Percentiles rank a stretch among this genome's conserved stretches.
phyloP scores from a whole-genome alignment of 2,329 filamentous ascomycete species.

The Aureobasidium sp. region DNA sequence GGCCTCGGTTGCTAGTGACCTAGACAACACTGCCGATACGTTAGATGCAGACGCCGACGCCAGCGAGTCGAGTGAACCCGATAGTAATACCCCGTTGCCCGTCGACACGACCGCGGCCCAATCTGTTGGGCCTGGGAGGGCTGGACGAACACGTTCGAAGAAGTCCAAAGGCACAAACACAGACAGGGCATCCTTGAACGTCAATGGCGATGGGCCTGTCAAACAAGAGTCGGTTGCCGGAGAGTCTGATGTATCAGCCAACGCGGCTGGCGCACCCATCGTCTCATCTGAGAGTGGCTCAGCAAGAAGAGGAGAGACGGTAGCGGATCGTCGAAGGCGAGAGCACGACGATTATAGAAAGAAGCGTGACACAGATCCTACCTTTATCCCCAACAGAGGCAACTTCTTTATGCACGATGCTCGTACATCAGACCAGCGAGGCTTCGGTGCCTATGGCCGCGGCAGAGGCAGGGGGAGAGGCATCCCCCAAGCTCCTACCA shows the following conservation, averaged over 20 bases:
- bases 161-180: neutral
- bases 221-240: neutral
- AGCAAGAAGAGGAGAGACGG: slow-evolving; percentile 39
- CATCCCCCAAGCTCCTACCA: neutral
- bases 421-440: slow-evolving; percentile 66
- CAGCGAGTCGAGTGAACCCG: slow-evolving; percentile 47
- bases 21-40: slow-evolving; percentile 41
- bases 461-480: slow-evolving; percentile 49
- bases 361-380: slow-evolving; percentile 78
- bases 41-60: slow-evolving; percentile 32
- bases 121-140: slow-evolving; percentile 11
- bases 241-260: neutral
- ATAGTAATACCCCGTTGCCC: slow-evolving; percentile 24
- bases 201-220: neutral
- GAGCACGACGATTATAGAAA: slow-evolving; percentile 89
- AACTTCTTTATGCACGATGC: slow-evolving; percentile 97
- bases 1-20: slow-evolving; percentile 47
- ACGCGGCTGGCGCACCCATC: slow-evolving; percentile 1
- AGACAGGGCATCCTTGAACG: neutral
- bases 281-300: neutral
- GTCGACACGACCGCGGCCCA: neutral
- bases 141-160: slow-evolving; percentile 7
- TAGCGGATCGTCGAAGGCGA: slow-evolving; percentile 63
- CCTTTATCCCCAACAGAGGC: slow-evolving; percentile 88
- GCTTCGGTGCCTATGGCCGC: slow-evolving; percentile 63